Evolutionary conservation across 1,284 basidiomycete species (phyloP).

Genomic region (Marasmius sp.): DNA sequence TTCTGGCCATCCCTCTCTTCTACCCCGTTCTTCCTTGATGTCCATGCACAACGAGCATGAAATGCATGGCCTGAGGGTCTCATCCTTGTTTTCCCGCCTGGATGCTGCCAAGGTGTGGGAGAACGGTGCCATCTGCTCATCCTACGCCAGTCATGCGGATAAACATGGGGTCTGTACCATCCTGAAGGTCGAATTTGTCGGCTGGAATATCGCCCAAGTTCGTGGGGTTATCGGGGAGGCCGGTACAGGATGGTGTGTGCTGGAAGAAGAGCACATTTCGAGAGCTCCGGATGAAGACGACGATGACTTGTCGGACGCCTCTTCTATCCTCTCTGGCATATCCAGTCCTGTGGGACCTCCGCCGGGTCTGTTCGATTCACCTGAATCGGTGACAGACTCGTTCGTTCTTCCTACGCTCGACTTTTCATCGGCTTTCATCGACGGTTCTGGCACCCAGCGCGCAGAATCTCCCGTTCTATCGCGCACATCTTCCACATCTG

Average conservation of each 20-base stretch:
- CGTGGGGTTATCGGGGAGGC: slow-evolving; percentile 66
- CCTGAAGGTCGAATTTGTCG: slow-evolving; percentile 64
- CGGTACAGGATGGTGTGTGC: slow-evolving; percentile 67
- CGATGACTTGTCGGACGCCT: slow-evolving; percentile 27
- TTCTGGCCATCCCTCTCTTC: slow-evolving; percentile 36
- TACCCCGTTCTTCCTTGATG: slow-evolving; percentile 55
- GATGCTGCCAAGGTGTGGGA: slow-evolving; percentile 68
- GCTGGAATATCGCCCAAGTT: slow-evolving; percentile 66
- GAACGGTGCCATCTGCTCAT: slow-evolving; percentile 54
- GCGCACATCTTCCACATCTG: not conserved
- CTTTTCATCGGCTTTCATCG: not conserved
- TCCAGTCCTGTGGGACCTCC: slow-evolving; percentile 7
- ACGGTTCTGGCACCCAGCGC: too few relatives aligned
- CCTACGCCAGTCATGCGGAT: slow-evolving; percentile 42
- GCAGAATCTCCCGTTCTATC: not conserved
- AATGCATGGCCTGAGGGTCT: slow-evolving; percentile 62
- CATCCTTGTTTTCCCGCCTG: slow-evolving; percentile 64
- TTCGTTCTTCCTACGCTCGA: not conserved
- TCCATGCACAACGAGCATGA: slow-evolving; percentile 51
- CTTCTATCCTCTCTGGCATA: slow-evolving; percentile 30
- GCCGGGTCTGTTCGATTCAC: not conserved
- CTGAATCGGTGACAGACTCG: not conserved
- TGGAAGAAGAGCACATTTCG: slow-evolving; percentile 50
- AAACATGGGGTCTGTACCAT: slow-evolving; percentile 55
- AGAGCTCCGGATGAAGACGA: slow-evolving; percentile 31